phyloP scores from a whole-genome alignment of 148 eudicot genomes.

The Spergularia marina region DNA sequence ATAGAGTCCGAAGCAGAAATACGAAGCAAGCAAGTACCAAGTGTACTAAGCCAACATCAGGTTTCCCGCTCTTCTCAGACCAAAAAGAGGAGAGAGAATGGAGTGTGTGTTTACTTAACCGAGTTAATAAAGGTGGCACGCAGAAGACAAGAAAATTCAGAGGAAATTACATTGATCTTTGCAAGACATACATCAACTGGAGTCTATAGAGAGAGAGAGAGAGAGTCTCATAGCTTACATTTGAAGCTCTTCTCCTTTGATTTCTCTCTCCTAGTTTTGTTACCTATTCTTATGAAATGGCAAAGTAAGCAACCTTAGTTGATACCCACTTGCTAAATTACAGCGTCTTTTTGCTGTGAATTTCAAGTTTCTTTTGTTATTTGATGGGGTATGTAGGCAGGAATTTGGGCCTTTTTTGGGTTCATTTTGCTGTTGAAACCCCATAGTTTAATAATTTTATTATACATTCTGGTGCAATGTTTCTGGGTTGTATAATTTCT shows the following conservation, averaged over 20 bases:
- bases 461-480: background rate
- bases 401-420: slow-evolving; percentile 10
- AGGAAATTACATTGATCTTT: background rate
- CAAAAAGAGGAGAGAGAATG: background rate
- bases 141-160: background rate
- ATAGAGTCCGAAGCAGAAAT: background rate
- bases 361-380: background rate
- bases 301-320: slow-evolving; percentile 26
- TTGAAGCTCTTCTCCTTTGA: background rate
- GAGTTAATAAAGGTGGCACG: slow-evolving; percentile 1
- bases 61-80: slow-evolving; percentile 28
- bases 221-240: too few species aligned
- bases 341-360: background rate
- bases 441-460: background rate
- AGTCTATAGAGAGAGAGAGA: too few species aligned
- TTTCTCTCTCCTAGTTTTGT: background rate
- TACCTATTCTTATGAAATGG: slow-evolving; percentile 27
- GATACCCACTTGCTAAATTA: background rate
- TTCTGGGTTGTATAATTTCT: slow-evolving; percentile 7
- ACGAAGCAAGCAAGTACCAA: background rate
- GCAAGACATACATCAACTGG: too few species aligned
- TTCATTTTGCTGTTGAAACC: background rate
- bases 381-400: slow-evolving; percentile 16
- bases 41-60: background rate
- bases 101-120: slow-evolving; percentile 25